These are phyloP conservation scores for Pistacia atlantica DNA, from an alignment of 345 rosid genomes.

Conservation along the genomic window DNA sequence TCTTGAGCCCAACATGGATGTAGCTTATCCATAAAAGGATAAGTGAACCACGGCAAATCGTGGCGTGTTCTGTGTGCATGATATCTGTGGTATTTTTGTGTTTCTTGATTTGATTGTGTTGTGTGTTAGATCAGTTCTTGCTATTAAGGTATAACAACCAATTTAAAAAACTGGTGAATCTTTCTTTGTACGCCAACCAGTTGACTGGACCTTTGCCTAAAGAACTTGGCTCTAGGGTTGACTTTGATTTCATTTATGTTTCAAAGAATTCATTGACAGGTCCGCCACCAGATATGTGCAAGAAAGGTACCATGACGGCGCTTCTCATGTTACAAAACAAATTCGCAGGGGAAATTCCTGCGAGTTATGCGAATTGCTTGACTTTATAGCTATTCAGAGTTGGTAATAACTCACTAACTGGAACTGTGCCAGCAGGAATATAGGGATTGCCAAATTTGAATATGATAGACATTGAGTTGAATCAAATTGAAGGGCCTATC, in stretches of 20 bases:
- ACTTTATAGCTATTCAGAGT: constrained; percentile 73
- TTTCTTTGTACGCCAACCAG: constrained; percentile 69
- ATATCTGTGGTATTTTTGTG: too few relatives aligned
- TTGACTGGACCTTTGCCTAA: constrained; percentile 74
- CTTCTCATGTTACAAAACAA: constrained; percentile 75
- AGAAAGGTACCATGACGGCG: constrained; percentile 61
- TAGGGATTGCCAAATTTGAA: constrained; percentile 75
- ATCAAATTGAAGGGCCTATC: constrained; percentile 62
- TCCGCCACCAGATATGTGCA: constrained; percentile 88
- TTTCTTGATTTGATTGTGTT: too few relatives aligned
- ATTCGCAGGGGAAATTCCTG: constrained; percentile 75
- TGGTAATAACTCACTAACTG: constrained; percentile 60
- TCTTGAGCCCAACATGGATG: too few relatives aligned
- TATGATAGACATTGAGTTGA: constrained; percentile 66
- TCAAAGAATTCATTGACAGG: constrained; percentile 78
- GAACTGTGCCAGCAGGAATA: constrained; percentile 69
- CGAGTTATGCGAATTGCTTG: constrained; percentile 57
- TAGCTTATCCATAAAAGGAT: too few relatives aligned
- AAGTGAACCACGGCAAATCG: too few relatives aligned
- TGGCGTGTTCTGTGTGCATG: too few relatives aligned
- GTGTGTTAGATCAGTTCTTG: too few relatives aligned
- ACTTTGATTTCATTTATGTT: constrained; percentile 74
- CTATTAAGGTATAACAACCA: too few relatives aligned
- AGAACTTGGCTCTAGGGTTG: constrained; percentile 67
- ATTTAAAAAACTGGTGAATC: constrained; percentile 57